Evolutionary conservation across 176 grass and related monocot genomes (phyloP).

Genomic region (Pontederia crassipes): DNA sequence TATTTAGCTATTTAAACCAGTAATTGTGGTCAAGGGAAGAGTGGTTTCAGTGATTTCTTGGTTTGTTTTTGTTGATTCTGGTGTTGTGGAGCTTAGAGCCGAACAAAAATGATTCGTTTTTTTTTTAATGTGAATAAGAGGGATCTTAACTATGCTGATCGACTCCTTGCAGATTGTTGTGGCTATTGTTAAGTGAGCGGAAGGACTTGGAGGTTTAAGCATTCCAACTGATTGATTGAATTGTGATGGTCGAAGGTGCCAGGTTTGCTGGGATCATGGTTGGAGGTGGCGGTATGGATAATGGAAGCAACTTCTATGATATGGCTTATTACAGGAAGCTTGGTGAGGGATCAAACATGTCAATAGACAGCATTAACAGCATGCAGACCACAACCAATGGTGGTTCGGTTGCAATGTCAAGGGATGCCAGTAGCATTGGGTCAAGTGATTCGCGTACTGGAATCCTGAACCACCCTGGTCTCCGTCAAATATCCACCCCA

Average conservation of each 20-base stretch:
- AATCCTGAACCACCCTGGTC: slow-evolving; percentile 87
- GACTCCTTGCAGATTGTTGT: too few relatives aligned
- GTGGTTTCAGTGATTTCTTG: background rate
- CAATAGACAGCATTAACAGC: slow-evolving; percentile 56
- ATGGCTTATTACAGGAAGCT: slow-evolving; percentile 78
- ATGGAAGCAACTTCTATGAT: slow-evolving; percentile 20
- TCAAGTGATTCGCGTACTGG: slow-evolving; percentile 73
- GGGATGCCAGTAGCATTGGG: slow-evolving; percentile 75
- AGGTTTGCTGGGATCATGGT: slow-evolving; percentile 13
- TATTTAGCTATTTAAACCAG: background rate
- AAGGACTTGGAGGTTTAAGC: background rate
- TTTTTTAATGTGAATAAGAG: background rate
- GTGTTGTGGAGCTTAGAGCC: background rate
- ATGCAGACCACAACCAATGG: slow-evolving; percentile 43
- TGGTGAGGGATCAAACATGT: slow-evolving; percentile 83
- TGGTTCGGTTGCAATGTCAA: slow-evolving; percentile 70
- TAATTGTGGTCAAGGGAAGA: background rate
- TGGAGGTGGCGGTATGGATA: slow-evolving; percentile 1
- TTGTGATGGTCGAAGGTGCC: slow-evolving; percentile 13
- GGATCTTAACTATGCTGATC: too few relatives aligned
- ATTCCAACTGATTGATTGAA: background rate
- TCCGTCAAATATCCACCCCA: slow-evolving; percentile 39
- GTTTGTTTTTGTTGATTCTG: background rate
- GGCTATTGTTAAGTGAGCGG: background rate
- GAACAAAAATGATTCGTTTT: background rate